phyloP scores from a whole-genome alignment of 164 flowering plant genomes.

The Piper longum region DNA sequence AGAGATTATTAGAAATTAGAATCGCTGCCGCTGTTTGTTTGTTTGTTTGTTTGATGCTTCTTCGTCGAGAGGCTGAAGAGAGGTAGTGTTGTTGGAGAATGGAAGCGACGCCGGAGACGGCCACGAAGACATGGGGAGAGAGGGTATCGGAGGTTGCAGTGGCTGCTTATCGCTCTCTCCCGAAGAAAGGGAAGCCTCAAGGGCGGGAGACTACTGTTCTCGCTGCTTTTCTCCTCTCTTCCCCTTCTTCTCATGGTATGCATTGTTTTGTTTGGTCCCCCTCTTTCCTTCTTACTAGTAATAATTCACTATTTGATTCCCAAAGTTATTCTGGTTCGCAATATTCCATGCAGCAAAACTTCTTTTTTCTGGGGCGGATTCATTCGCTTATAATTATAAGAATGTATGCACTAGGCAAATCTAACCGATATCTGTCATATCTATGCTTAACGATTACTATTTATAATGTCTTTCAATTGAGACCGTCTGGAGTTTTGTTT shows the following conservation, averaged over 20 bases:
- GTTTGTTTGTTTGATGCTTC: background rate
- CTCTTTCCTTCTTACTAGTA: background rate
- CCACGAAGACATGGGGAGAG: constrained; percentile 37
- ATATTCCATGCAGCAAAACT: no score
- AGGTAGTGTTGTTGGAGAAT: background rate
- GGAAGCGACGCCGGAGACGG: background rate
- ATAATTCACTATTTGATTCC: no score
- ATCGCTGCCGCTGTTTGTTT: background rate
- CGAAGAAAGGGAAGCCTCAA: constrained; percentile 97
- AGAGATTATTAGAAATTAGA: no score
- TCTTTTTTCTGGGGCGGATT: no score
- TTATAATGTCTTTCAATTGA: no score
- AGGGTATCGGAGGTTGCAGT: constrained; percentile 46
- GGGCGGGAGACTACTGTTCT: constrained; percentile 80
- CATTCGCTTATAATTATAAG: no score
- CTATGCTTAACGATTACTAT: no score
- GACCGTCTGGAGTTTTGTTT: no score
- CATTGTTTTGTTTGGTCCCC: no score
- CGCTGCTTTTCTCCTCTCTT: constrained; percentile 85
- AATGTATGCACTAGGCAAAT: no score
- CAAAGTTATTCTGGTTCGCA: no score
- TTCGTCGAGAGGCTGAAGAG: background rate
- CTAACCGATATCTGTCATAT: no score
- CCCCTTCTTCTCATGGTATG: constrained; percentile 59
- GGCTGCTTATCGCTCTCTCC: constrained; percentile 48